Percentiles rank a stretch among this genome's conserved stretches.
Evolutionary conservation across 148 eudicot species (phyloP).

Genomic region (Chenopodium album): DNA sequence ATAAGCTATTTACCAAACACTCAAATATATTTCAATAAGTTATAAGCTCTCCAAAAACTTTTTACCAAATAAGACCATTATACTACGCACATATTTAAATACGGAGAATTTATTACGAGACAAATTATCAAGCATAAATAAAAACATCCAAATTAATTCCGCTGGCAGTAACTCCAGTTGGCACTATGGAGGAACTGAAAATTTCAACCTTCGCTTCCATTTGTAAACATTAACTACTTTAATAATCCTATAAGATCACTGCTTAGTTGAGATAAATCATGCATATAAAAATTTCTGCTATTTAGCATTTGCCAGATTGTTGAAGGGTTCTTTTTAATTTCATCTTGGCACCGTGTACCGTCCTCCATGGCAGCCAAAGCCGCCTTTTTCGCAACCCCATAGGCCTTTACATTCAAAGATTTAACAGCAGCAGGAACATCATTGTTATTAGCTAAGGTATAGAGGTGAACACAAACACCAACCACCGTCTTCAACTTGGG

Average conservation of each 20-base stretch:
- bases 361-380: conserved; percentile 12
- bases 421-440: conserved; percentile 16
- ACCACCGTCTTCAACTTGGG: not conserved
- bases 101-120: not conserved
- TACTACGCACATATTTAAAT: not conserved
- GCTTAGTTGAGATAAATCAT: conserved; percentile 23
- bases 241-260: conserved; percentile 27
- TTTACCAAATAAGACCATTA: too few species aligned
- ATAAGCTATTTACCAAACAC: too few species aligned
- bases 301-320: not conserved
- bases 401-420: conserved; percentile 13
- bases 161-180: not conserved
- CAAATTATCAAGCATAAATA: not conserved
- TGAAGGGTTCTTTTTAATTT: conserved; percentile 18
- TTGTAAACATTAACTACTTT: not conserved
- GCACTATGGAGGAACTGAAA: not conserved
- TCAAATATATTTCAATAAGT: too few species aligned
- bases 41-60: too few species aligned
- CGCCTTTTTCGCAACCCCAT: conserved; percentile 13
- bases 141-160: not conserved
- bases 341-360: conserved; percentile 16
- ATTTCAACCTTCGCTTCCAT: not conserved
- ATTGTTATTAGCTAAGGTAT: not conserved
- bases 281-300: conserved; percentile 4
- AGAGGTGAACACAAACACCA: conserved; percentile 7